These are phyloP conservation scores for Escovopsis sp. DNA, from an alignment of 2,329 filamentous ascomycete genomes.

Conservation along the genomic window DNA sequence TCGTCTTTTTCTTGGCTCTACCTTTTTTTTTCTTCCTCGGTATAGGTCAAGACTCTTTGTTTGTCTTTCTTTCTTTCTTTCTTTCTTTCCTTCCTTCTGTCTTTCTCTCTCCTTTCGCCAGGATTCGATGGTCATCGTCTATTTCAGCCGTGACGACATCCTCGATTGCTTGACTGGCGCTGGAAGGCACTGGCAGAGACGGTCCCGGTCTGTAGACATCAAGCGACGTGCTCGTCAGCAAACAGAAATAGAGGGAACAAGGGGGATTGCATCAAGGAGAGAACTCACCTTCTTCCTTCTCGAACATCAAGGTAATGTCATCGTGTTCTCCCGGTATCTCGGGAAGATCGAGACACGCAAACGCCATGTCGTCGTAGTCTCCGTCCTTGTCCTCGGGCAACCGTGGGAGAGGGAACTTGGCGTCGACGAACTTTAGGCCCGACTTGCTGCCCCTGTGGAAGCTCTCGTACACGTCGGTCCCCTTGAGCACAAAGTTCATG, in stretches of 20 bases:
- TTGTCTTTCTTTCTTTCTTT: not conserved
- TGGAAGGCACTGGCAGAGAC: conserved; percentile 36
- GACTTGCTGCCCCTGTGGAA: conserved; percentile 50
- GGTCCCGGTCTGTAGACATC: conserved; percentile 34
- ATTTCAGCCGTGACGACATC: conserved; percentile 17
- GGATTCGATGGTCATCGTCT: conserved; percentile 2
- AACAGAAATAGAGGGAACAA: conserved; percentile 8
- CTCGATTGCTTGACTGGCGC: conserved; percentile 37
- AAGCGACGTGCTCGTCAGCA: not conserved
- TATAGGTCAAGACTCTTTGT: not conserved
- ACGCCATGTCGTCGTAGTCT: conserved; percentile 48
- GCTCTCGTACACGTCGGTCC: conserved; percentile 68
- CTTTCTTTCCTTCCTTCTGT: not conserved
- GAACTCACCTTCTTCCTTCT: conserved; percentile 56
- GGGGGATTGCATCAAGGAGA: not conserved
- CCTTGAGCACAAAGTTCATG: conserved; percentile 78
- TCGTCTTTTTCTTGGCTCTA: not conserved
- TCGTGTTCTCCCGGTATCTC: conserved; percentile 88
- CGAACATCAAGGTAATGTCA: conserved; percentile 76
- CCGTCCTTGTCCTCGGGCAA: conserved; percentile 35
- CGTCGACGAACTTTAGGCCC: conserved; percentile 69
- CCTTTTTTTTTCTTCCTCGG: not conserved
- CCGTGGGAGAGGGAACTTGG: conserved; percentile 74
- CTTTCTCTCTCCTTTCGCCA: not conserved
- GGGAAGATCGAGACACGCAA: conserved; percentile 73